phyloP scores from a whole-genome alignment of 192 early-diverging fungal species.

The Helicostylum pulchrum region DNA sequence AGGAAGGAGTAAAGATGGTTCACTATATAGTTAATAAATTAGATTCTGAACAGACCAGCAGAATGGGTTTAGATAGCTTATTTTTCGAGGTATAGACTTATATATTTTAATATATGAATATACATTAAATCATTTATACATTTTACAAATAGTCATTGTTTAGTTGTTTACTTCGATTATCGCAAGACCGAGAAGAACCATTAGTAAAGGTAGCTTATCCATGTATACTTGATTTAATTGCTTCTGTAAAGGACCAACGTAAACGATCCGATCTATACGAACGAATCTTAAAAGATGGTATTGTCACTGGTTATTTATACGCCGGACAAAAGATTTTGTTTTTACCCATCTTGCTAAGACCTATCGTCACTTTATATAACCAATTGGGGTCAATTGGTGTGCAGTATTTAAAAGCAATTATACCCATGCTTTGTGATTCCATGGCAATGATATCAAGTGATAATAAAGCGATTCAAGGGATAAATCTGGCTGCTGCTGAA shows the following conservation, averaged over 20 bases:
- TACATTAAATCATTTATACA: neutral
- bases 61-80: conserved; percentile 19
- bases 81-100: conserved; percentile 25
- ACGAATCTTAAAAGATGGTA: conserved; percentile 15
- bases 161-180: conserved; percentile 17
- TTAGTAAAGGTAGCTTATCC: conserved; percentile 15
- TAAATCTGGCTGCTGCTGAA: neutral
- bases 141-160: conserved; percentile 22
- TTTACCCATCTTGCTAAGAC: neutral
- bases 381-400: neutral
- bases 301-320: conserved; percentile 2
- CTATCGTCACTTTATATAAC: conserved; percentile 1
- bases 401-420: conserved; percentile 7
- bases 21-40: conserved; percentile 23
- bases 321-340: conserved; percentile 15
- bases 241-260: neutral
- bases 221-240: conserved; percentile 19
- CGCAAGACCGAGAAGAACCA: conserved; percentile 9
- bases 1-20: conserved; percentile 7
- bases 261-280: conserved; percentile 6
- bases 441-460: conserved; percentile 2
- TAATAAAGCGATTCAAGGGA: neutral
- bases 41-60: neutral
- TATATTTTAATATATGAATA: neutral
- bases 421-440: conserved; percentile 8